Conservation (phyloP, 2,329 filamentous ascomycete species). For the Curvularia spicifera region DNA sequence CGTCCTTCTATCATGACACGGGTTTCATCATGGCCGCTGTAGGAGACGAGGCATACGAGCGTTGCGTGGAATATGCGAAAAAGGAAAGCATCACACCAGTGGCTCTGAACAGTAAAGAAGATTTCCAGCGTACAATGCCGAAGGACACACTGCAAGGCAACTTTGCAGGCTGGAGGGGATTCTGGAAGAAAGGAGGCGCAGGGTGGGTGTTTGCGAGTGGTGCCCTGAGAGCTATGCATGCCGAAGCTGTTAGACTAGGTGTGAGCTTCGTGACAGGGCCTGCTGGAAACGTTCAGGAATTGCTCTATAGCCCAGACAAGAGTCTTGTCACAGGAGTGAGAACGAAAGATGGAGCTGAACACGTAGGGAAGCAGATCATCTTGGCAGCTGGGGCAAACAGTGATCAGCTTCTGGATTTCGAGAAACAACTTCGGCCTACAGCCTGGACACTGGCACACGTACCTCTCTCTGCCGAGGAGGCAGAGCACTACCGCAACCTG, state of each 20-base stretch:
- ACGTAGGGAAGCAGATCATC: constrained; percentile 55
- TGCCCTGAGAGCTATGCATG: constrained; percentile 55
- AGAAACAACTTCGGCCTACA: constrained; percentile 61
- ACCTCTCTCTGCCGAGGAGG: constrained; percentile 56
- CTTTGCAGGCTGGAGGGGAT: constrained; percentile 60
- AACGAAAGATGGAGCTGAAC: constrained; percentile 52
- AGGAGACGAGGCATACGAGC: constrained; percentile 48
- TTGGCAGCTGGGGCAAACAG: constrained; percentile 59
- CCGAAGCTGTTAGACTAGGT: constrained; percentile 56
- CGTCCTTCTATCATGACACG: constrained; percentile 55
- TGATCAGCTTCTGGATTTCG: constrained; percentile 57
- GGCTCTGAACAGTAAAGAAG: constrained; percentile 52
- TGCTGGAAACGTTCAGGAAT: constrained; percentile 48
- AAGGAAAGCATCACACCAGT: constrained; percentile 38
- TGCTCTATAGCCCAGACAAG: constrained; percentile 44
- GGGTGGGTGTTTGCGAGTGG: constrained; percentile 63
- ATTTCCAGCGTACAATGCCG: constrained; percentile 61
- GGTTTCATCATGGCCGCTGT: constrained; percentile 57
- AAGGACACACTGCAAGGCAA: constrained; percentile 58
- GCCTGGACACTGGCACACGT: constrained; percentile 63
- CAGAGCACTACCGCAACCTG: constrained; percentile 54
- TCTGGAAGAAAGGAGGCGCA: constrained; percentile 53
- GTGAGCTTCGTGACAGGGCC: constrained; percentile 56
- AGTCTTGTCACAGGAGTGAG: constrained; percentile 52
- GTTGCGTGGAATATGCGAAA: constrained; percentile 48